Base-by-base conservation (phyloP, 768 basidiomycete genomes). In the Infundibulicybe gibba region DNA sequence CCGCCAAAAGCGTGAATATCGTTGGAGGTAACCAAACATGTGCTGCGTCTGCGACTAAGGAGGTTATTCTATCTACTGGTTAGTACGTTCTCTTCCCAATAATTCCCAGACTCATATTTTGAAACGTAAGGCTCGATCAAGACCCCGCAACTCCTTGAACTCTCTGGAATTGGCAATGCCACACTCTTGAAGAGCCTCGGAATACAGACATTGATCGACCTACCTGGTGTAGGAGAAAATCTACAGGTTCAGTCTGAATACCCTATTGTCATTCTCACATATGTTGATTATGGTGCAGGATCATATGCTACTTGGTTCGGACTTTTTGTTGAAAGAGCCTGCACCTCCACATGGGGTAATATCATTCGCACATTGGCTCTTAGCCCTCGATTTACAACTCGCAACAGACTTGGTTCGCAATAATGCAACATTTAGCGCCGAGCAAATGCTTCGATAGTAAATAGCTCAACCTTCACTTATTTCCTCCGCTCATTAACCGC, bases 21-120 rank as follows among this genome's bases (percentile, higher is more conserved):
- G 35, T 38, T 19, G 35, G 4, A 25, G 9, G 21, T 38, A 11
- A 32, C 4, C 13, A 35, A 30, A 4, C 48, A 6, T 44, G 11
- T 43, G 33, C 17, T 15, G 48, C 35, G 4, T 30, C 2, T 11
- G 57, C 59, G 1, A 20, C 33, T 2, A 58, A 53, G 15, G 60
- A 61, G 32, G 52, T 62, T 14, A 56, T 62, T 17, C 43, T 62
- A 0, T 55, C 61, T 6, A 58, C 59, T 12, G 35, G 35, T 38
- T 19, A 38, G 35, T 14, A 6, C n/a, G 8, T 25, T 25, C 8
- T 3, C 17, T 10, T 10, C 35, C 35, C 10, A n/a, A 10, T 10
- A 10, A 10, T 10, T 38, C 17, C 6, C 17, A 19, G n/a, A 38
- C 35, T 38, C 4, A 25, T 38, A 10, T 10, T 38, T 4, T 38